Base-by-base conservation (phyloP, 441 rosid species). In the Pelargonium citronellum region DNA sequence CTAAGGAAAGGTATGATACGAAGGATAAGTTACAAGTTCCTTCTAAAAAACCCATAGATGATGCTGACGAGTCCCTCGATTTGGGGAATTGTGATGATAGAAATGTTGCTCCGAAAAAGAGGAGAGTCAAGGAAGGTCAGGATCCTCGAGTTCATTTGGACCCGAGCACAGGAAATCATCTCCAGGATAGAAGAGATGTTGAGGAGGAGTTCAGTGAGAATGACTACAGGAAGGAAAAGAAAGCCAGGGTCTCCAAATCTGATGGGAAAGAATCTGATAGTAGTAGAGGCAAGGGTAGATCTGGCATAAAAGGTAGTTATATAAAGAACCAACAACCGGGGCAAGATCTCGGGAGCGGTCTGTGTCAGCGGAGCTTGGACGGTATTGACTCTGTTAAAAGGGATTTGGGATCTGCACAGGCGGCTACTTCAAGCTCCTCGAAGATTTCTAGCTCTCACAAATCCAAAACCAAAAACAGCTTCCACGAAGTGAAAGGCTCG, bases 371-470 rank as follows among this genome's bases (percentile, higher is more conserved):
- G 61, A 83, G 80, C 80, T 69, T 85, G 76, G 84, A 78, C 79
- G 90, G 83, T 60, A 75, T 62, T 66, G 91, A 86, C 74, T 80
- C 79, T 67, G 67, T 77, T 57, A 85, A 80, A 81, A 86, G 80
- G 79, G 89, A 83, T 79, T 80, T 76, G 69, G 87, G 83, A 72
- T 79, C 85, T 73, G 71, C 67, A 60, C 89, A 78, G 69, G 88
- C 88, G 7, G 95, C 98, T 71, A 84, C 96, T 47, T 89, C 99
- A 27, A 92, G 96, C 81, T 92, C 99, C 55, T 95, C 96, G 65
- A 95, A 91, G 84, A 86, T 94, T 77, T 92, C 95, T 71, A 87
- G 88, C 80, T 91, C 95, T 71, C 89, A 81, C 24, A 60, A 87
- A 84, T 84, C 83, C 68, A 89, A 87, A 84, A 85, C 83, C 67